Evolutionary conservation across 768 basidiomycete species (phyloP).

Genomic region (Galerina marginata): DNA sequence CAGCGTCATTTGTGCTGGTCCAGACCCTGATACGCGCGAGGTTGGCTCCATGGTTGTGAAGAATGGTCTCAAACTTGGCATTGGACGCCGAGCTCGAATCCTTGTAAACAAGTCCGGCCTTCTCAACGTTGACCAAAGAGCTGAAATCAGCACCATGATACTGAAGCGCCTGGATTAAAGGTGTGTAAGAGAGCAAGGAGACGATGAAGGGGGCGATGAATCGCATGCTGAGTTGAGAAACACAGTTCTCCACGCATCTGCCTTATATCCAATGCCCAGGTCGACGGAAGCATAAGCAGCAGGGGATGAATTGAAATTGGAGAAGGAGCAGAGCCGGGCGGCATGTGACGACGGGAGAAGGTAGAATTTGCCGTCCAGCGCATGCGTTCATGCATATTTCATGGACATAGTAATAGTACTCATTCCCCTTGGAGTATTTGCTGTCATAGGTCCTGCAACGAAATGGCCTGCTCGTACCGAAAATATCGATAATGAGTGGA

Average conservation of each 20-base stretch:
- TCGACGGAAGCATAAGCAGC: neutral
- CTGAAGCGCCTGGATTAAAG: constrained; percentile 40
- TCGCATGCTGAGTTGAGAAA: constrained; percentile 26
- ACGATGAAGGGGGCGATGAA: constrained; percentile 24
- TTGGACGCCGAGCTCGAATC: constrained; percentile 40
- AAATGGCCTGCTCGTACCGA: too few relatives aligned
- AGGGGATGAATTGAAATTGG: neutral
- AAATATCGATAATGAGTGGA: too few relatives aligned
- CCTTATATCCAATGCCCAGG: neutral
- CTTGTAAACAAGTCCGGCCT: constrained; percentile 49
- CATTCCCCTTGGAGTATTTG: too few relatives aligned
- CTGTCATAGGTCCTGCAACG: too few relatives aligned
- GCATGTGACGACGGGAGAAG: too few relatives aligned
- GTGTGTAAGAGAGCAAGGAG: constrained; percentile 24
- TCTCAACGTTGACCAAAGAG: constrained; percentile 57
- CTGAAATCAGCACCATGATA: constrained; percentile 64
- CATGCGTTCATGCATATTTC: too few relatives aligned
- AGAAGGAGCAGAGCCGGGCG: neutral
- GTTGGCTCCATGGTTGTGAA: constrained; percentile 58
- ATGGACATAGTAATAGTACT: too few relatives aligned
- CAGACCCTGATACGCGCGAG: constrained; percentile 65
- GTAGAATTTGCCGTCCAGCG: too few relatives aligned
- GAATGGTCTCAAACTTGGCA: constrained; percentile 55
- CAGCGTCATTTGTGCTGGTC: constrained; percentile 57
- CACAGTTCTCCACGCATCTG: neutral